Conservation (phyloP, 805 yeast genomes). For the Metschnikowia lunata region DNA sequence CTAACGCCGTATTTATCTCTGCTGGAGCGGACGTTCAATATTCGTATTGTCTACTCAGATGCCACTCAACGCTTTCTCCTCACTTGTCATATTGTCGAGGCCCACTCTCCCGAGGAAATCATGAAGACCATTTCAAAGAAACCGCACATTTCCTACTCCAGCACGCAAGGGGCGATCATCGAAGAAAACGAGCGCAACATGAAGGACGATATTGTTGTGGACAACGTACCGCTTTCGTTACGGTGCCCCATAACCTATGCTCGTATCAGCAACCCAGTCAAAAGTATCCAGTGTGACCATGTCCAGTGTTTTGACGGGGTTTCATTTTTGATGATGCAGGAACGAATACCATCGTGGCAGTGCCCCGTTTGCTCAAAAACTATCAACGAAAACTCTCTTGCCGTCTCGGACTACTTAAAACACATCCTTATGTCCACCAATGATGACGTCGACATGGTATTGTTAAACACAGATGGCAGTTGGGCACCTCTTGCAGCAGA, state of each 20-base stretch:
- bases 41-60: constrained; percentile 57
- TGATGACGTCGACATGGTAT: constrained; percentile 60
- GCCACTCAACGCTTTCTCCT: constrained; percentile 48
- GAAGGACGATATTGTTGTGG: constrained; percentile 70
- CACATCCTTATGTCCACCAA: constrained; percentile 55
- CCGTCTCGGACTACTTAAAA: constrained; percentile 67
- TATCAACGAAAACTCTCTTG: constrained; percentile 53
- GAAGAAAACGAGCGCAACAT: constrained; percentile 35
- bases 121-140: constrained; percentile 22
- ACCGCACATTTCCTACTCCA: constrained; percentile 49
- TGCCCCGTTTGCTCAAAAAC: constrained; percentile 76
- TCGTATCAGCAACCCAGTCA: constrained; percentile 66
- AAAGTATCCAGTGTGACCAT: constrained; percentile 71
- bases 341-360: constrained; percentile 77
- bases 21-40: constrained; percentile 27
- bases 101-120: constrained; percentile 20
- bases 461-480: constrained; percentile 63
- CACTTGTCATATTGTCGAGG: constrained; percentile 57
- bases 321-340: constrained; percentile 69
- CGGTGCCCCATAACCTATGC: constrained; percentile 76
- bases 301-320: constrained; percentile 84
- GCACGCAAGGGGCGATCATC: constrained; percentile 47
- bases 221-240: constrained; percentile 61
- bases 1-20: constrained; percentile 44
- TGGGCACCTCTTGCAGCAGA: constrained; percentile 48